Evolutionary conservation across 192 early-diverging fungal species (phyloP).

Genomic region (Gamsiella multidivaricata): DNA sequence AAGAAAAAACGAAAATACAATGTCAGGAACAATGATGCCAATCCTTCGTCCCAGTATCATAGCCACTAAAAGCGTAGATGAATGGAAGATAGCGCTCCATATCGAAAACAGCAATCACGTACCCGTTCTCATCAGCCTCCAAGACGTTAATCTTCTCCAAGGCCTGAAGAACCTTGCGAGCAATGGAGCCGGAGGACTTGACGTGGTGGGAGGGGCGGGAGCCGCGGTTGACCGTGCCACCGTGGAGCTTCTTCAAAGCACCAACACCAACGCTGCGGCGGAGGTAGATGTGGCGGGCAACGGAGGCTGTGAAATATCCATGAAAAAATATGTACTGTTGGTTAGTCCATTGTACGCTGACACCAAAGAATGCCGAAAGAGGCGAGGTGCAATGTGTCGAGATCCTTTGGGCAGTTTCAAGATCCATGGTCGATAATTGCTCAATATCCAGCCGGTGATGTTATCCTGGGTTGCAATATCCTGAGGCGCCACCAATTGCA

Average conservation of each 20-base stretch:
- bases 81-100: not conserved
- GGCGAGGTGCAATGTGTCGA: too few species aligned
- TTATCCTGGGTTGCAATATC: too few species aligned
- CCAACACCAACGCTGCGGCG: conserved; percentile 93
- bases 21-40: not conserved
- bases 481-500: too few species aligned
- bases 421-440: too few species aligned
- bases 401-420: not conserved
- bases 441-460: too few species aligned
- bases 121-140: conserved; percentile 88
- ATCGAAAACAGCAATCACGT: conserved; percentile 22
- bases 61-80: too few species aligned
- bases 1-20: not conserved
- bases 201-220: conserved; percentile 91
- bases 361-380: too few species aligned
- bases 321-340: not conserved
- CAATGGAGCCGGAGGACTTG: conserved; percentile 87
- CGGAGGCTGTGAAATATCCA: conserved; percentile 66
- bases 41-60: not conserved
- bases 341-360: not conserved
- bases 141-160: conserved; percentile 98
- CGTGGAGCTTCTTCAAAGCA: conserved; percentile 92
- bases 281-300: conserved; percentile 99
- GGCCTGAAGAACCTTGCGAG: conserved; percentile 95
- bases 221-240: conserved; percentile 92